Conservation (phyloP, 139 green algal genomes). For the Chlorella sorokiniana region DNA sequence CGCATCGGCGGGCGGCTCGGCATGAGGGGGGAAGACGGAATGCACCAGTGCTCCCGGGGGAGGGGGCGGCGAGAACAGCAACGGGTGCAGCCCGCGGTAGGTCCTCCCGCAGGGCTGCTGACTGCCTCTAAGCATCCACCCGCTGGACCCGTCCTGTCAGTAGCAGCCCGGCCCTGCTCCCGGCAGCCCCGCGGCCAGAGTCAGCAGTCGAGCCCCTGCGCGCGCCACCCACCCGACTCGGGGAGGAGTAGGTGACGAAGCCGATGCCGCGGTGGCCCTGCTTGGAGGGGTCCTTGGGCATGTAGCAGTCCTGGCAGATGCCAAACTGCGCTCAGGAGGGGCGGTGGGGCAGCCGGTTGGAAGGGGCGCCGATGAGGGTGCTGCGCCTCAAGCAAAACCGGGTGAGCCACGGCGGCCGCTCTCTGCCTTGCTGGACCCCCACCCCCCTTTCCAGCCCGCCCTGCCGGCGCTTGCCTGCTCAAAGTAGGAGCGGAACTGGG, state of each 20-base stretch:
- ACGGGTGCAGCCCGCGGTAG: no score
- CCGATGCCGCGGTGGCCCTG: constrained; percentile 84
- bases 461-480: constrained; percentile 60
- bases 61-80: no score
- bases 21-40: no score
- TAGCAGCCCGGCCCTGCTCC: no score
- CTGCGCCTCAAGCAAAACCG: background rate
- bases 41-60: no score
- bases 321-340: constrained; percentile 56
- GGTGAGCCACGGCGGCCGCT: background rate
- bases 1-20: constrained; percentile 27
- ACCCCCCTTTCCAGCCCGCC: no score
- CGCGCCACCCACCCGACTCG: constrained; percentile 63
- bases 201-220: background rate
- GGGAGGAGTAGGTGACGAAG: constrained; percentile 83
- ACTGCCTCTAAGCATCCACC: no score
- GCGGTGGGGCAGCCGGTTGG: background rate
- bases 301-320: constrained; percentile 86
- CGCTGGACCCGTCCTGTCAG: no score
- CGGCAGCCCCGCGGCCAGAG: no score
- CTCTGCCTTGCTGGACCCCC: no score
- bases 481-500: constrained; percentile 84
- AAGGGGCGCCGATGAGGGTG: background rate
- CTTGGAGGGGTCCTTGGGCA: constrained; percentile 84
- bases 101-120: no score